phyloP scores from a whole-genome alignment of 305 asterid species.

The Fraxinus xanthoxyloides region DNA sequence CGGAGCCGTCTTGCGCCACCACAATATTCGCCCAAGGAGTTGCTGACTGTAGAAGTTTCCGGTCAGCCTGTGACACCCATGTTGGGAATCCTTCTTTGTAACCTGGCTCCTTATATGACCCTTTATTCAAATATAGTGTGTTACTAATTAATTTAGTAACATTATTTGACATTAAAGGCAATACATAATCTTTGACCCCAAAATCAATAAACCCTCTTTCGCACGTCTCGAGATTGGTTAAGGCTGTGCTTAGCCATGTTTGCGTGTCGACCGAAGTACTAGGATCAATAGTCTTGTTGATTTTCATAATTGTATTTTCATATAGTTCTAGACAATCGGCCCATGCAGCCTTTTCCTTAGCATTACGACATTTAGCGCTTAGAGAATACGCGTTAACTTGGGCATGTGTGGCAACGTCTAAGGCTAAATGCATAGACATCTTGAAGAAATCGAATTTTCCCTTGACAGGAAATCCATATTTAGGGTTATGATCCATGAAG shows the following conservation, averaged over 20 bases:
- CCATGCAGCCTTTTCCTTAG: slow-evolving; percentile 39
- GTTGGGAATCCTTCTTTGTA: slow-evolving; percentile 48
- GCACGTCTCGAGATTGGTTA: slow-evolving; percentile 77
- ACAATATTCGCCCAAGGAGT: slow-evolving; percentile 48
- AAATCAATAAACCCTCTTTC: slow-evolving; percentile 61
- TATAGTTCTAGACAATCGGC: background rate
- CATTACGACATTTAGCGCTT: slow-evolving; percentile 55
- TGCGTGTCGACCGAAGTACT: slow-evolving; percentile 43
- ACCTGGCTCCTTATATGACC: slow-evolving; percentile 16
- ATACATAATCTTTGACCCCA: slow-evolving; percentile 37
- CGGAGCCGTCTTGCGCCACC: slow-evolving; percentile 86
- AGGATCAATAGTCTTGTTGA: slow-evolving; percentile 49
- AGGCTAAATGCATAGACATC: slow-evolving; percentile 43
- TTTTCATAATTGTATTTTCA: slow-evolving; percentile 29
- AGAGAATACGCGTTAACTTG: slow-evolving; percentile 31
- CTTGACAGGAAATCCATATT: slow-evolving; percentile 35
- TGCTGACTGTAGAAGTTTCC: slow-evolving; percentile 53
- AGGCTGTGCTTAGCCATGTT: slow-evolving; percentile 82
- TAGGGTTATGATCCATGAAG: slow-evolving; percentile 44
- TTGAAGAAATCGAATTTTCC: slow-evolving; percentile 58
- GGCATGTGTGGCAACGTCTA: slow-evolving; percentile 60
- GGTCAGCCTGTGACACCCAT: slow-evolving; percentile 63
- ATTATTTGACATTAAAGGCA: slow-evolving; percentile 56
- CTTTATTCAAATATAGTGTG: slow-evolving; percentile 56
- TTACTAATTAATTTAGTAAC: slow-evolving; percentile 62